Base-by-base conservation (phyloP, 495 filamentous ascomycete species). In the Podospora conica region DNA sequence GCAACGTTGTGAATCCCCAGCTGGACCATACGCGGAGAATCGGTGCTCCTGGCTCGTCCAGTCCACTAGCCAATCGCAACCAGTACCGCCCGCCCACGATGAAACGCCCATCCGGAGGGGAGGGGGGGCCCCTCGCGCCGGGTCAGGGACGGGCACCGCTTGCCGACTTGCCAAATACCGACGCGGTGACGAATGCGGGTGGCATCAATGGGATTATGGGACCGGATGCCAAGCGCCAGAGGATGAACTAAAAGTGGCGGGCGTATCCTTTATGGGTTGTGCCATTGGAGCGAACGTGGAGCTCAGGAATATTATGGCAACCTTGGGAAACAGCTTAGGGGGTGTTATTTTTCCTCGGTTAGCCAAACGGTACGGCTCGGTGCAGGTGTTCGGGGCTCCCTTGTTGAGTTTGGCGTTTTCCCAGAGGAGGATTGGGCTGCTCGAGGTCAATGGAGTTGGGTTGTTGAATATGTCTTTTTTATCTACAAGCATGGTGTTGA, bases 1-100 rank as follows among this genome's bases (percentile, higher is more conserved):
- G 66, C 1, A 87, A 89, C 70, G 85, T 89, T 59, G 74, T 90
- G 62, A 93, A 93, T 70, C 90, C 91, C 8, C 83, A 88, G 54
- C 70, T 88, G 6, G 90, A 92, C 67, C 75, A 85, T 54, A 78
- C 86, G 61, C 81, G 91, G 33, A 83, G 86, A 66, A 90, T 96
- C 58, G 92, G 92, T 3, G 90, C 88, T 60, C 91, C 92, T 3
- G 81, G 74, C n/a, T 71, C 68, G 29, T 78, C 80, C 24, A 87
- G 84, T 72, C 86, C 86, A 10, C 71, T 86, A 24, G 79, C 75
- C 27, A 90, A 89, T 70, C 76, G 87, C 20, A 75, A 78, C 1
- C 79, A 79, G 64, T 91, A 88, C 63, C 84, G 84, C 58, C 86
- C 86, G 22, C 84, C 84, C 9, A 83, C 83, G 6, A 81, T 71